Percentiles rank a stretch among this genome's conserved stretches.
These are phyloP conservation scores for Botrytis byssoidea DNA, from an alignment of 2,329 filamentous ascomycete species.

Conservation along the genomic window DNA sequence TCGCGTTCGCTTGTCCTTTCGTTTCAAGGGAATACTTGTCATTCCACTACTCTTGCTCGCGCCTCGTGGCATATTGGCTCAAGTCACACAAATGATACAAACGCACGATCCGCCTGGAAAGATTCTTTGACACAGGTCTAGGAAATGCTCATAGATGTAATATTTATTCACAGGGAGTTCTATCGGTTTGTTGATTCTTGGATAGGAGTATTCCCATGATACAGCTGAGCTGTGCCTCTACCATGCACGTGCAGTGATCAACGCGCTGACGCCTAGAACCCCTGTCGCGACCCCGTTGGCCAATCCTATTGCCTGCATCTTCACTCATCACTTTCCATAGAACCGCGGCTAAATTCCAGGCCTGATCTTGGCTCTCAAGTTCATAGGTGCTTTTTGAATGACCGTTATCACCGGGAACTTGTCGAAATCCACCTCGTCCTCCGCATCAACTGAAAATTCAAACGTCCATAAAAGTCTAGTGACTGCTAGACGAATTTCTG, in stretches of 20 bases:
- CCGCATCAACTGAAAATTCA: neutral
- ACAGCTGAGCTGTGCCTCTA: neutral
- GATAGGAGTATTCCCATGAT: no score
- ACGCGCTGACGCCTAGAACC: neutral
- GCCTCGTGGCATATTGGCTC: neutral
- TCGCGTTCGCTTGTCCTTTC: neutral
- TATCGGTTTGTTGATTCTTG: neutral
- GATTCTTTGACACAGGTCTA: neutral
- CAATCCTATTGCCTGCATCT: neutral
- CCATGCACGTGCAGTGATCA: neutral
- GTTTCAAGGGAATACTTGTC: neutral
- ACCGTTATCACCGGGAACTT: neutral
- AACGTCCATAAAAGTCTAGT: slow-evolving; percentile 4
- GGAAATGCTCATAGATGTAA: neutral
- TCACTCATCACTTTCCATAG: neutral
- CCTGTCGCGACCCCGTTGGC: neutral
- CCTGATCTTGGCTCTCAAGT: neutral
- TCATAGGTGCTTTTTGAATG: slow-evolving; percentile 1
- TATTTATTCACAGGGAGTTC: neutral
- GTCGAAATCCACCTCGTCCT: slow-evolving; percentile 8
- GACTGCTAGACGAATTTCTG: neutral
- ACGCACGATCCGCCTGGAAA: neutral
- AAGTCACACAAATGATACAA: neutral
- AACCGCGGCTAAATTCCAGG: neutral
- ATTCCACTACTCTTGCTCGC: neutral